Evolutionary conservation across 2,329 filamentous ascomycete genomes (phyloP).

Genomic region (Niveomyces coronatus): DNA sequence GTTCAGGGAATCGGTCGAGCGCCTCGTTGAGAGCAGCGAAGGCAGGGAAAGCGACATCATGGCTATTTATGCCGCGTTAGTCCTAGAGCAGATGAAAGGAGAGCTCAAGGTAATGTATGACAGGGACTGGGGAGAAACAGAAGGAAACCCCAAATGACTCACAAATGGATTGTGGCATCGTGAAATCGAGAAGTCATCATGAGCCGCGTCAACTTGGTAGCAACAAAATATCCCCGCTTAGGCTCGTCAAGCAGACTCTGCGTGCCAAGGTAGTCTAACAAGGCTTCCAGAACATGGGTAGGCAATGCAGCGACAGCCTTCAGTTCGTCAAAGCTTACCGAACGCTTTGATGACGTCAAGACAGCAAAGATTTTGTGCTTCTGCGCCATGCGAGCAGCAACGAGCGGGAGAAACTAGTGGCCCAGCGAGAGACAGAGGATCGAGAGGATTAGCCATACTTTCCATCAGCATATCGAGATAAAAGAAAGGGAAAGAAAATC

Average conservation of each 20-base stretch:
- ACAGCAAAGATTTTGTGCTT: slow-evolving; percentile 11
- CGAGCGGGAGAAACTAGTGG: slow-evolving; percentile 11
- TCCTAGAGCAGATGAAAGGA: neutral
- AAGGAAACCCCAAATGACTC: neutral
- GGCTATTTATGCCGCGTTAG: slow-evolving; percentile 4
- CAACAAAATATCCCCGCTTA: slow-evolving; percentile 6
- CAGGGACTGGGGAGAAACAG: neutral
- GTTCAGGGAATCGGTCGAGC: slow-evolving; percentile 5
- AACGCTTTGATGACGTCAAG: slow-evolving; percentile 5
- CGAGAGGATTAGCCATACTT: no score
- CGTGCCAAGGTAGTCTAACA: slow-evolving; percentile 12
- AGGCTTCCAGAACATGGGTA: slow-evolving; percentile 8
- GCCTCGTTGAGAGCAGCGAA: slow-evolving; percentile 12
- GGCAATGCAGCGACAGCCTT: slow-evolving; percentile 7
- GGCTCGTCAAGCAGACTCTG: slow-evolving; percentile 11
- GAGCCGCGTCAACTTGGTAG: slow-evolving; percentile 11
- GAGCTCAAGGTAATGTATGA: neutral
- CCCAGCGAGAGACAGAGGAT: neutral
- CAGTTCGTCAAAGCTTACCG: slow-evolving; percentile 9
- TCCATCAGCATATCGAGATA: no score
- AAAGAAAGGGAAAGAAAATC: neutral
- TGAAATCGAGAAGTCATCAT: slow-evolving; percentile 11
- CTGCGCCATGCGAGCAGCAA: slow-evolving; percentile 12
- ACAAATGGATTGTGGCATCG: slow-evolving; percentile 13
- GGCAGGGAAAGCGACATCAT: slow-evolving; percentile 12